Conservation (phyloP, 371 early-diverging fungal species). For the Pancytospora philotis region DNA sequence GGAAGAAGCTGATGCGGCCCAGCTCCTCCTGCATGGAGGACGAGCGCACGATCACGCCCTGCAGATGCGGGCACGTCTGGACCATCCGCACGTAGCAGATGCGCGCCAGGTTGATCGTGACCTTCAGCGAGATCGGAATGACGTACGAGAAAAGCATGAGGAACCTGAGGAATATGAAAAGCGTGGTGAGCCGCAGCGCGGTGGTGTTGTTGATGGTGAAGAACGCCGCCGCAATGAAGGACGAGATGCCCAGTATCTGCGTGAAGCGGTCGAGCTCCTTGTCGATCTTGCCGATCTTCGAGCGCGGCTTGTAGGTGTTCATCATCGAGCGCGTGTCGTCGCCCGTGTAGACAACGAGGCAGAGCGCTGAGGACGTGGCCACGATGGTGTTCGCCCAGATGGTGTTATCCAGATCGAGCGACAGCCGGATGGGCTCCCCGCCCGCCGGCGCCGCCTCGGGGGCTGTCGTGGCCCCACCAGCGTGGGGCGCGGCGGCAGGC, state of each 20-base stretch:
- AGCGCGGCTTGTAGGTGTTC: constrained; percentile 85
- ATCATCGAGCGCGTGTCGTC: constrained; percentile 84
- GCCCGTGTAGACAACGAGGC: constrained; percentile 89
- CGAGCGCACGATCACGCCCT: constrained; percentile 69
- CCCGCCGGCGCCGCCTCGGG: background rate
- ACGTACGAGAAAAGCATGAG: constrained; percentile 88
- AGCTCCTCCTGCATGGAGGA: constrained; percentile 95
- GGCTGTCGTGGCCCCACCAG: background rate
- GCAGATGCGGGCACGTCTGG: constrained; percentile 61
- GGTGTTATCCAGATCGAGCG: constrained; percentile 71
- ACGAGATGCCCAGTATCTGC: constrained; percentile 57
- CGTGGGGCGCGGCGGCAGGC: background rate
- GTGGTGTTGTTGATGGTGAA: constrained; percentile 59
- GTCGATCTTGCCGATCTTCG: constrained; percentile 86
- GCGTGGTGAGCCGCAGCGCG: constrained; percentile 74
- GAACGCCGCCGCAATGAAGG: constrained; percentile 62
- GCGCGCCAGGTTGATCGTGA: constrained; percentile 90
- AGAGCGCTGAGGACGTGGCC: constrained; percentile 78
- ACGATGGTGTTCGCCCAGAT: constrained; percentile 93
- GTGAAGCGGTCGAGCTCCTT: constrained; percentile 78
- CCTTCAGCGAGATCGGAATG: constrained; percentile 87
- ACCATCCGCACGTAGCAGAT: constrained; percentile 68
- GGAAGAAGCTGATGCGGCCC: constrained; percentile 81
- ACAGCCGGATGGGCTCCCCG: background rate
- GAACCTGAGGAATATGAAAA: constrained; percentile 78